phyloP scores from a whole-genome alignment of 2,329 filamentous ascomycete species.

The Cladobotryum protrusum region DNA sequence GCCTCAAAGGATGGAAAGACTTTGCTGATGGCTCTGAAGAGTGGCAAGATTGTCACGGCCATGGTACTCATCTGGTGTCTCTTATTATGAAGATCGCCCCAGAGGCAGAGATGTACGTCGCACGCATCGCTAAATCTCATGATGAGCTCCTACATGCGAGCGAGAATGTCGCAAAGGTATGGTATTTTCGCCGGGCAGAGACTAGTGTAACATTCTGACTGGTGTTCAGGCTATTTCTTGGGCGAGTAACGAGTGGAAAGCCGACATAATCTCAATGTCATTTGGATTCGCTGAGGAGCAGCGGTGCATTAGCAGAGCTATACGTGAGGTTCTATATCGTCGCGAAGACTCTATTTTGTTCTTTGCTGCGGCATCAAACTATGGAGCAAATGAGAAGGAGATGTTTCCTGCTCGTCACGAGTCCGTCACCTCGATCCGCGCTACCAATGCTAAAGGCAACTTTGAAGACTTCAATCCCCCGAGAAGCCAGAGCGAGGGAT shows the following conservation, averaged over 20 bases:
- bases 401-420: conserved; percentile 1
- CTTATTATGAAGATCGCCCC: conserved; percentile 1
- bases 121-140: background rate
- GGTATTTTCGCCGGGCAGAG: background rate
- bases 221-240: background rate
- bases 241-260: background rate
- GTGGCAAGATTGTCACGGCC: background rate
- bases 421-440: background rate
- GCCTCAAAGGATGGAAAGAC: conserved; percentile 1
- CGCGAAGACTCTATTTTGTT: background rate
- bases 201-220: background rate
- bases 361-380: conserved; percentile 3
- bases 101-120: background rate
- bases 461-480: background rate
- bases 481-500: background rate
- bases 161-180: background rate
- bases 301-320: background rate
- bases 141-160: background rate
- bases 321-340: background rate
- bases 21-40: background rate
- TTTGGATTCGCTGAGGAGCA: background rate
- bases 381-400: background rate
- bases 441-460: background rate
- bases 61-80: background rate
- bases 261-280: conserved; percentile 2